Conservation (phyloP, 2,329 filamentous ascomycete species). For the Fusarium nisikadoi region DNA sequence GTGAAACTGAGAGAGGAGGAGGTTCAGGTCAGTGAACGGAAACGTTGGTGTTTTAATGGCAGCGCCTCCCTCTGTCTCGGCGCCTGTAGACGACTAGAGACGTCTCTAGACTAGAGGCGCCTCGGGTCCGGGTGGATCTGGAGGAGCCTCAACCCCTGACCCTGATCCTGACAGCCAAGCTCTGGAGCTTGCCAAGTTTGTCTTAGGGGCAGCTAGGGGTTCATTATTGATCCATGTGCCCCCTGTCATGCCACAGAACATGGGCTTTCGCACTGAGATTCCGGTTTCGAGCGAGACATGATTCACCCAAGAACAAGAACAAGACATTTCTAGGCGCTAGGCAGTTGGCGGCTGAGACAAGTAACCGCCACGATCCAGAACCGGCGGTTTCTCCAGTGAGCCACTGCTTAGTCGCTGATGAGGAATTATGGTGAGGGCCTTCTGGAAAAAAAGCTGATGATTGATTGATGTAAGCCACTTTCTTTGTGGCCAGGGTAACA, state of each 20-base stretch:
- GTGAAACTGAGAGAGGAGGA: constrained; percentile 10
- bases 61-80: constrained; percentile 11
- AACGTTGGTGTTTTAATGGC: constrained; percentile 38
- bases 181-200: constrained; percentile 25
- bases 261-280: constrained; percentile 4
- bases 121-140: constrained; percentile 36
- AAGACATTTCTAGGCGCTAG: not conserved
- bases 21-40: constrained; percentile 10
- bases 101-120: constrained; percentile 18
- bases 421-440: not conserved
- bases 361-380: constrained; percentile 30
- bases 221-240: constrained; percentile 18
- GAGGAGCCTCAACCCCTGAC: constrained; percentile 36
- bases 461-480: constrained; percentile 10
- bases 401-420: not conserved
- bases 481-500: constrained; percentile 1
- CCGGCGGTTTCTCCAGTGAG: constrained; percentile 1
- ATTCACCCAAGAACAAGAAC: constrained; percentile 4
- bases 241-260: constrained; percentile 6
- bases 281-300: constrained; percentile 30
- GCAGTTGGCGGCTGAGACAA: constrained; percentile 29
- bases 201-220: constrained; percentile 17
- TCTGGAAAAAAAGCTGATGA: constrained; percentile 9
- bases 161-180: constrained; percentile 21
- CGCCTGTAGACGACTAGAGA: constrained; percentile 19